Percentiles rank a stretch among this genome's conserved stretches.
Conservation (phyloP, 176 grass and related monocot genomes). For the Typha latifolia region DNA sequence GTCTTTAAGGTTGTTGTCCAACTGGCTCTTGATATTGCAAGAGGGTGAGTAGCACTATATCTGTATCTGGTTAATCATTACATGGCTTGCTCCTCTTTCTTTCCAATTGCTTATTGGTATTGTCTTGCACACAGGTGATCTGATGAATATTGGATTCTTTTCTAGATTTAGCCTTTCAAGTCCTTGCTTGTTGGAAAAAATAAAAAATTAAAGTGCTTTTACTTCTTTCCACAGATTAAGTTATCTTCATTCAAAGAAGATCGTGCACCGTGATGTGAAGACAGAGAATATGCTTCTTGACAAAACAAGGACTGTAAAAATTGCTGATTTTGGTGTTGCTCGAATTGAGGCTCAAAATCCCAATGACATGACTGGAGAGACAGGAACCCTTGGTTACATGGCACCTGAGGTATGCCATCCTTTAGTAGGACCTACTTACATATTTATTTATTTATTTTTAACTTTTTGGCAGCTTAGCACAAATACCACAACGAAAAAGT, state of each 20-base stretch:
- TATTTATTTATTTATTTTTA: not conserved
- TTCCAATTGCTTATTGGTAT: not conserved
- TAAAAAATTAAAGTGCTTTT: conserved; percentile 1
- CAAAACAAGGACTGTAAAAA: conserved; percentile 88
- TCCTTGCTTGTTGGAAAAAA: not conserved
- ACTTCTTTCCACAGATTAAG: conserved; percentile 51
- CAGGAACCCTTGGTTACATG: conserved; percentile 99
- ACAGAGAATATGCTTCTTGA: conserved; percentile 99
- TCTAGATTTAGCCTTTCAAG: conserved; percentile 8
- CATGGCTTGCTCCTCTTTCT: not conserved
- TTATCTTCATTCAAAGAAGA: conserved; percentile 97
- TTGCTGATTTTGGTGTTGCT: conserved; percentile 99
- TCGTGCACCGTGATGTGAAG: conserved; percentile 95
- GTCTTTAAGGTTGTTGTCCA: conserved; percentile 92
- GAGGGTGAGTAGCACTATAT: conserved; percentile 44
- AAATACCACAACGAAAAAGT: too few species aligned
- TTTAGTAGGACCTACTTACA: not conserved
- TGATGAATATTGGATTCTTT: not conserved
- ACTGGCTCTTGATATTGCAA: conserved; percentile 82
- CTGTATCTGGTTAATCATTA: not conserved
- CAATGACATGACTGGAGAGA: conserved; percentile 97
- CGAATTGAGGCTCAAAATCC: conserved; percentile 98
- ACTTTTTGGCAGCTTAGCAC: not conserved
- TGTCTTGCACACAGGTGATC: too few species aligned
- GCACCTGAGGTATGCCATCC: conserved; percentile 72